A percentile compares a stretch with the other conserved stretches of the same genome.
Conservation (phyloP, 2,329 filamentous ascomycete genomes). For the Colletotrichum orchidophilum region DNA sequence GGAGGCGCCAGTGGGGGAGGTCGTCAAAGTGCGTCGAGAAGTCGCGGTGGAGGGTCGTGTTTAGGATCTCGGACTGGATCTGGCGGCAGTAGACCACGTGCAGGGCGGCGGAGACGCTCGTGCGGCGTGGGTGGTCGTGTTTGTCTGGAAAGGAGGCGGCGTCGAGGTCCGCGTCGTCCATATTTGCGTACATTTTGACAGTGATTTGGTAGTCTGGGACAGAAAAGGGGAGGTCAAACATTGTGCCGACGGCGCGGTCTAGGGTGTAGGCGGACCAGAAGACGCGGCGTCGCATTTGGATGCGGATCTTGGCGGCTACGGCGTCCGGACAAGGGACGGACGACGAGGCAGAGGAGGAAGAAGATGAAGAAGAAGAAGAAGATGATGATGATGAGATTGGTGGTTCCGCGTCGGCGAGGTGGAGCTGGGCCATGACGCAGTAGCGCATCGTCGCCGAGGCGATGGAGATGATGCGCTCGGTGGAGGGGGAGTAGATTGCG, state of each 20-base stretch:
- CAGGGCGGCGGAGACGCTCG: constrained; percentile 39
- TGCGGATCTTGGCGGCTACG: constrained; percentile 6
- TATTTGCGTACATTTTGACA: constrained; percentile 38
- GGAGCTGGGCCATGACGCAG: constrained; percentile 41
- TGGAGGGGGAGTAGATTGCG: constrained; percentile 40
- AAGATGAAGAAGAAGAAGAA: too few species aligned
- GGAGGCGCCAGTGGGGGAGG: constrained; percentile 36
- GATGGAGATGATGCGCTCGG: constrained; percentile 40
- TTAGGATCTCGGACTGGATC: constrained; percentile 41
- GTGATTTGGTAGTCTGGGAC: constrained; percentile 42
- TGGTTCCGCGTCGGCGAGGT: constrained; percentile 38
- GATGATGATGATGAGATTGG: neutral
- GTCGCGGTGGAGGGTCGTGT: constrained; percentile 37
- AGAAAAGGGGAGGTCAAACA: constrained; percentile 39
- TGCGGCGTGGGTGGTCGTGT: constrained; percentile 32
- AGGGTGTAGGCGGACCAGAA: constrained; percentile 44
- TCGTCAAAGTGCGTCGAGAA: constrained; percentile 36
- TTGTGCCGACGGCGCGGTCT: constrained; percentile 40
- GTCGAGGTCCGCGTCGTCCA: constrained; percentile 39
- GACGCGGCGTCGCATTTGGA: constrained; percentile 40
- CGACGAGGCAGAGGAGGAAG: too few species aligned
- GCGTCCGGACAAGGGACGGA: too few species aligned
- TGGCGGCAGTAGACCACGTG: constrained; percentile 40
- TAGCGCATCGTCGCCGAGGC: constrained; percentile 39
- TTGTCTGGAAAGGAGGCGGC: constrained; percentile 21